A percentile compares a stretch with the other conserved stretches of the same genome.
Conservation (phyloP, 2,329 filamentous ascomycete species). For the Metarhizium guizhouense region DNA sequence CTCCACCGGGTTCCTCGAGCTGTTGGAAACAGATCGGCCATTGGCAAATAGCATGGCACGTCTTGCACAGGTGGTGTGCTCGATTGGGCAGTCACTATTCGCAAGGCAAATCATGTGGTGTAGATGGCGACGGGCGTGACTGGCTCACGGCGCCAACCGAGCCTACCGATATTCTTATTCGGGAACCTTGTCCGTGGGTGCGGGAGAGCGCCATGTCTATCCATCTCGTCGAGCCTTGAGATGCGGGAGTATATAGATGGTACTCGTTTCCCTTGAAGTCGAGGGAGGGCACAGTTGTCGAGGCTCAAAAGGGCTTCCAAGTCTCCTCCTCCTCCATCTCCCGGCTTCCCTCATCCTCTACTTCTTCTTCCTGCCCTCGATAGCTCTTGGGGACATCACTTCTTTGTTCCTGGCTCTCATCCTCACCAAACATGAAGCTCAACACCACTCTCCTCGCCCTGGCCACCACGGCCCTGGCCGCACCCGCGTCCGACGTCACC, state of each 20-base stretch:
- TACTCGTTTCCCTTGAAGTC: no score
- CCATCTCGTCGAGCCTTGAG: no score
- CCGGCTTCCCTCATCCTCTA: no score
- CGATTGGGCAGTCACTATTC: not conserved
- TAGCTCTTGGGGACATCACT: no score
- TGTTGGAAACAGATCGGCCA: no score
- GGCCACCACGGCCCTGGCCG: constrained; percentile 14
- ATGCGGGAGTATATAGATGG: no score
- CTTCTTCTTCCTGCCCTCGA: no score
- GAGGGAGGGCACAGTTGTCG: no score
- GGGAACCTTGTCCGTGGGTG: not conserved
- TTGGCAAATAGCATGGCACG: not conserved
- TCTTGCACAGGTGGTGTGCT: not conserved
- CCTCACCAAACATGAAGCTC: constrained; percentile 23
- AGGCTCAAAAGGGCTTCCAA: no score
- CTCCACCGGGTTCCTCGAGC: no score
- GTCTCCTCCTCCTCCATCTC: no score
- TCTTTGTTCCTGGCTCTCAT: not conserved
- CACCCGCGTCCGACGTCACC: constrained; percentile 8
- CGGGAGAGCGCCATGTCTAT: no score
- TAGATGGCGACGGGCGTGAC: not conserved
- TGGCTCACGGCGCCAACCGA: constrained; percentile 2
- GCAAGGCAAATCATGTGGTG: not conserved
- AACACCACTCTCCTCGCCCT: constrained; percentile 15
- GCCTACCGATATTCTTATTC: not conserved